Base-by-base conservation (phyloP, 2,329 filamentous ascomycete species). In the Ophiostoma pallidulum region DNA sequence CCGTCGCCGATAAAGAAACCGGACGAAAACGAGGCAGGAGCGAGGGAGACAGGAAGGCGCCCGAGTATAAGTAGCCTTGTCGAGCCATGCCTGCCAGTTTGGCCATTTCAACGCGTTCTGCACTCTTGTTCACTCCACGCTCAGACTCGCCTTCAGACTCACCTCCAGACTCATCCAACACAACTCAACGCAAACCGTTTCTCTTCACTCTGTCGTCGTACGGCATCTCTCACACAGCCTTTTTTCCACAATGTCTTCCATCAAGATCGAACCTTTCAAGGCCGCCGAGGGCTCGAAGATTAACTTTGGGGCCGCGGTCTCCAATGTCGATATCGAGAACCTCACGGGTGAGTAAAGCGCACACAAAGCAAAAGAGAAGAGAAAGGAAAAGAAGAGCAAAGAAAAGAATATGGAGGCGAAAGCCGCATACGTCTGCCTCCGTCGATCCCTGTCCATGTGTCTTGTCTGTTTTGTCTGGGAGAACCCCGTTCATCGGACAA, bases 271-370 rank as follows among this genome's bases (percentile, higher is more conserved):
- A 10, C 53, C 54, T 18, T 36, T 56, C 20, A 18, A 41, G 13
- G 26, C 28, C 4, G 49, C 52, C 22, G 47, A 51, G 32, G 52
- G 49, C 50, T 55, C 52, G 18, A 49, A 51, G 33, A 46, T 79
- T 50, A 69, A 79, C 57, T 82, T 86, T 48, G 82, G 82, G 2
- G 80, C 78, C 9, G 60, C 74, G 22, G 68, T 84, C 52, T 65
- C 68, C 32, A 75, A 78, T 39, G 66, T 74, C 32, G 72, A 84
- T 56, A 64, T 84, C 35, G 78, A 85, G 57, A 74, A 76, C 45
- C 64, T 86, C 39, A 75, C 70, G 44, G 76, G 78, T 81, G 73
- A 69, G 73, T 56, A 42, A 39, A 26, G n/a, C n/a, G n/a, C n/a
- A n/a, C n/a, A n/a, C n/a, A n/a, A n/a, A n/a, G n/a, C n/a, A n/a